These are phyloP conservation scores for Erigeron canadensis DNA, from an alignment of 129 eudicot species.

Conservation along the genomic window DNA sequence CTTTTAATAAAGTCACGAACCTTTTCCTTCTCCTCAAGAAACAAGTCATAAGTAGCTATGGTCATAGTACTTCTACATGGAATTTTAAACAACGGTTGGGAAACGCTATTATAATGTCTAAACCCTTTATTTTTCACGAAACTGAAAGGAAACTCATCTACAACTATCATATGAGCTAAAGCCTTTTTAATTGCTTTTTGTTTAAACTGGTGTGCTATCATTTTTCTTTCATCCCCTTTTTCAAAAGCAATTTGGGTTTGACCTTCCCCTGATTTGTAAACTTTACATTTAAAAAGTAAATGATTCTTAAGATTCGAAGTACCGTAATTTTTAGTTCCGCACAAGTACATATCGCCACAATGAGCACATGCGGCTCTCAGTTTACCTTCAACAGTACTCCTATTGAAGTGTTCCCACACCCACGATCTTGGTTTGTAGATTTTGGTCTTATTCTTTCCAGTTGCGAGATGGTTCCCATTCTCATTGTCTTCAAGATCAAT, in stretches of 20 bases:
- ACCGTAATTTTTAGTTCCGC: not conserved
- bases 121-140: too few species aligned
- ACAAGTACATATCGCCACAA: not conserved
- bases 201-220: constrained; percentile 3
- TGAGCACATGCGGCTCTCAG: too few species aligned
- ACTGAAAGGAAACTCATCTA: not conserved
- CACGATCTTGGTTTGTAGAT: too few species aligned
- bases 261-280: not conserved
- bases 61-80: not conserved
- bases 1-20: not conserved
- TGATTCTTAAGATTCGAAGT: not conserved
- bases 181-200: not conserved
- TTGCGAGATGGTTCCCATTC: too few species aligned
- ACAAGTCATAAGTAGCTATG: too few species aligned
- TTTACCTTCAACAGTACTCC: too few species aligned
- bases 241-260: not conserved
- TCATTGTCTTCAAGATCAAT: too few species aligned
- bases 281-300: not conserved
- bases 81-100: not conserved
- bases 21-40: too few species aligned
- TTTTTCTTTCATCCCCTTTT: not conserved
- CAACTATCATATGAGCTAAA: constrained; percentile 1
- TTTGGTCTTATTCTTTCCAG: too few species aligned
- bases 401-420: too few species aligned
- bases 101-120: not conserved